Base-by-base conservation (phyloP, 192 early-diverging fungal genomes). In the Umbelopsis vinacea region DNA sequence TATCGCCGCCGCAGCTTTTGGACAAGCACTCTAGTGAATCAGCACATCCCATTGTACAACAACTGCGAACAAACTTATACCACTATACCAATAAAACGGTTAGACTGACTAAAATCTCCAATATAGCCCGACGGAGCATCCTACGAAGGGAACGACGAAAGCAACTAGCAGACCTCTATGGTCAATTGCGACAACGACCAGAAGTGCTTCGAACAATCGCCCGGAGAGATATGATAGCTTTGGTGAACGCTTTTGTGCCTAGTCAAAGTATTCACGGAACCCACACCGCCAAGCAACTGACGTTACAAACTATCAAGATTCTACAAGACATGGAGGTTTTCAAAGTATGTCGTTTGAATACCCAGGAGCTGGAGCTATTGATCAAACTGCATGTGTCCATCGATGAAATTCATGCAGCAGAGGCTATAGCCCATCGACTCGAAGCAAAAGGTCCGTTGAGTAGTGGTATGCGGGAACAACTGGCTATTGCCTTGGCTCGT, bases 221-320 rank as follows among this genome's bases (percentile, higher is more conserved):
- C 26, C 57, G 57, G 33, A 63, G 33, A 33, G 57, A 63, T 37
- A 63, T 63, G 57, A 63, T 63, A 15, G 26, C 57, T 37, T 26
- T 63, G 6, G 57, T 63, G 24, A 29, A 63, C 35, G 33, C 57
- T 15, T 63, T 63, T 35, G 15, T 63, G n/a, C 57, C 57, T 14
- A 37, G 57, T 17, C 57, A 63, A 63, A 63, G 57, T 19, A 63
- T 63, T 37, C 57, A 63, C 17, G 57, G 57, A 19, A 63, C 57
- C 33, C 38, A 63, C 2, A 63, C 57, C 6, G 57, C 57, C 7
- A 29, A n/a, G 17, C 17, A 14, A 17, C 26, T 63, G 33, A 63
- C 57, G 57, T 26, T 63, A 14, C 57, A 63, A 35, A 35, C 57
- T 17, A 63, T 63, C 57, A 63, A 63, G 57, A 63, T 63, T 37